Percentiles rank a stretch among this genome's conserved stretches.
These are phyloP conservation scores for Leccinum variicolor DNA, from an alignment of 768 basidiomycete genomes.

Conservation along the genomic window DNA sequence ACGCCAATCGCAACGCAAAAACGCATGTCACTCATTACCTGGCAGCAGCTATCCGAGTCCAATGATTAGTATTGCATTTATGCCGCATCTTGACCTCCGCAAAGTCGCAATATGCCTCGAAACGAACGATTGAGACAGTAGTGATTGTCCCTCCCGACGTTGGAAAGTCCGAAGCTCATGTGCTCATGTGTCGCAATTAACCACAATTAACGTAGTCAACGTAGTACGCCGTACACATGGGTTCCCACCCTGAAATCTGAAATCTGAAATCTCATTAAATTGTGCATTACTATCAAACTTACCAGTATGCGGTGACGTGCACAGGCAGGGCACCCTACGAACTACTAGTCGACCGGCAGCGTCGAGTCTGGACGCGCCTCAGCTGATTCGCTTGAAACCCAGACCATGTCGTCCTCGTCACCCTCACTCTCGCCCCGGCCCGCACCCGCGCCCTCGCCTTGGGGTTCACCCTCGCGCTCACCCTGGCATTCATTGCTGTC, in stretches of 20 bases:
- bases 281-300: neutral
- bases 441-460: neutral
- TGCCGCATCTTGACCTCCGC: neutral
- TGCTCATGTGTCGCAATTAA: neutral
- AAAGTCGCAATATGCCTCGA: slow-evolving; percentile 18
- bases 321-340: slow-evolving; percentile 11
- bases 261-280: neutral
- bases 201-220: neutral
- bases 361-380: neutral
- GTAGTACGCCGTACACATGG: neutral
- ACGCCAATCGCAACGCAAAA: slow-evolving; percentile 13
- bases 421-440: slow-evolving; percentile 5
- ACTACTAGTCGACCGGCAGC: neutral
- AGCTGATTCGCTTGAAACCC: slow-evolving; percentile 25
- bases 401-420: slow-evolving; percentile 32
- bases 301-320: slow-evolving; percentile 4
- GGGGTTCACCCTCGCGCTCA: neutral
- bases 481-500: neutral
- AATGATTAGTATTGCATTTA: neutral
- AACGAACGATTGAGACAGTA: slow-evolving; percentile 7
- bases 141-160: neutral
- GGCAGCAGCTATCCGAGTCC: neutral
- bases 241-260: neutral
- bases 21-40: neutral
- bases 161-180: neutral